Evolutionary conservation across 495 filamentous ascomycete species (phyloP), one percentile per base, ranked within the genome.

Genomic region (Aspergillus steynii): DNA sequence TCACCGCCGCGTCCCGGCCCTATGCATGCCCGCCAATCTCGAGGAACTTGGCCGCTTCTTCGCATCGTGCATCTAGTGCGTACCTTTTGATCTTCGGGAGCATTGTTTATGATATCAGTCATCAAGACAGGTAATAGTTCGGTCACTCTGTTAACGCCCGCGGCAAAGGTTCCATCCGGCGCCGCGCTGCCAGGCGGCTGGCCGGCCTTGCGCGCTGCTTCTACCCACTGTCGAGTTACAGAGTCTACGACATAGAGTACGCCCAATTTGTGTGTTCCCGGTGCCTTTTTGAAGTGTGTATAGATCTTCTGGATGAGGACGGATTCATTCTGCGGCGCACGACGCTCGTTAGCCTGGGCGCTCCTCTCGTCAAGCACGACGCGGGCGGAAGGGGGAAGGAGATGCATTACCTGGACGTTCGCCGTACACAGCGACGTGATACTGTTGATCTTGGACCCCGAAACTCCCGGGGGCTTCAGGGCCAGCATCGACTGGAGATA

Each of bases 211-310:
- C 91, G 93, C 63, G 95, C 96, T 74, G 90, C 89, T 75, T 99
- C 93, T 85, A 96, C 86, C 93, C 96, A 99, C 79, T 93, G 92
- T 77, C 95, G 90, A 74, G 92, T 93, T 88, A 99, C 93, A 84
- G 93, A 96, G 85, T 99, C 96, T 96, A 99, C 91, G 80, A 98
- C 93, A 88, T 99, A 99, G 80, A 99, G 88, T 71, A 97, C 93
- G 76, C 95, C 95, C 80, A 99, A 82, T 80, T 99, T 99, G 85
- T 98, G 93, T 71, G 93, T 94, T 68, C 85, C 85, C 51, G 93
- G 93, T 64, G 93, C 88, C 80, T 93, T 96, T 77, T 96, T 97
- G 88, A 97, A 96, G 69, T 97, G 93, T 45, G 91, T 93, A 80
- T 90, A 96, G 69, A 99, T 87, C 71, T 96, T 97, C 71, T 96